These are phyloP conservation scores for Salix suchowensis DNA, from an alignment of 345 rosid genomes.

Conservation along the genomic window DNA sequence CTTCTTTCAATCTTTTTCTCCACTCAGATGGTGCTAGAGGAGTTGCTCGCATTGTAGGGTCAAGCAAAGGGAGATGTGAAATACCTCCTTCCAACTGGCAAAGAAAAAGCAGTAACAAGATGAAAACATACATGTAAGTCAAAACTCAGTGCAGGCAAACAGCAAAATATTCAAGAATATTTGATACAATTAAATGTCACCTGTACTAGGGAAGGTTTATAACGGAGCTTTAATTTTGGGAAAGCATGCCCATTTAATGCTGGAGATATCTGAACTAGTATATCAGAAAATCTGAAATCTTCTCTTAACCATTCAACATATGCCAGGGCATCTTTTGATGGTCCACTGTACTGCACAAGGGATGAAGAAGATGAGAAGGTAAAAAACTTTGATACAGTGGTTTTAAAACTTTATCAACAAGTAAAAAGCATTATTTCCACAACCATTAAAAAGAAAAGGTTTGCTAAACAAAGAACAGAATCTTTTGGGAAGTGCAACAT, in stretches of 20 bases:
- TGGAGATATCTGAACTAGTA: conserved; percentile 82
- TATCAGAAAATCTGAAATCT: conserved; percentile 59
- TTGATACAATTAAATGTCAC: conserved; percentile 32
- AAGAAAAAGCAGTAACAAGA: conserved; percentile 3
- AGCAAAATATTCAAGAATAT: neutral
- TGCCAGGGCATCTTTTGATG: conserved; percentile 63
- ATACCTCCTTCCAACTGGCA: conserved; percentile 74
- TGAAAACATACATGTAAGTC: neutral
- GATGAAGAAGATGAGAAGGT: conserved; percentile 11
- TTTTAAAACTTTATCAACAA: neutral
- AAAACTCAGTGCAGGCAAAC: neutral
- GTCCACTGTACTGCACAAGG: conserved; percentile 87
- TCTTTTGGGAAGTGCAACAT: no score
- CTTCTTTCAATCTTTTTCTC: conserved; percentile 61
- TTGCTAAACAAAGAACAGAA: neutral
- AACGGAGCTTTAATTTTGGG: conserved; percentile 77
- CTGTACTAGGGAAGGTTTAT: conserved; percentile 87
- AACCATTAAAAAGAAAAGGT: neutral
- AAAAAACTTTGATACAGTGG: neutral
- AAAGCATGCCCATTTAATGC: conserved; percentile 74
- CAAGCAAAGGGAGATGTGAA: conserved; percentile 77
- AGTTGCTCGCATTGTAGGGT: conserved; percentile 66
- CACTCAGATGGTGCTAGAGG: conserved; percentile 76
- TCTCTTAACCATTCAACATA: conserved; percentile 77
- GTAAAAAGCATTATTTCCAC: neutral